phyloP scores from a whole-genome alignment of 2,329 filamentous ascomycete genomes.

The Graphilbum ipis-grandicollis region DNA sequence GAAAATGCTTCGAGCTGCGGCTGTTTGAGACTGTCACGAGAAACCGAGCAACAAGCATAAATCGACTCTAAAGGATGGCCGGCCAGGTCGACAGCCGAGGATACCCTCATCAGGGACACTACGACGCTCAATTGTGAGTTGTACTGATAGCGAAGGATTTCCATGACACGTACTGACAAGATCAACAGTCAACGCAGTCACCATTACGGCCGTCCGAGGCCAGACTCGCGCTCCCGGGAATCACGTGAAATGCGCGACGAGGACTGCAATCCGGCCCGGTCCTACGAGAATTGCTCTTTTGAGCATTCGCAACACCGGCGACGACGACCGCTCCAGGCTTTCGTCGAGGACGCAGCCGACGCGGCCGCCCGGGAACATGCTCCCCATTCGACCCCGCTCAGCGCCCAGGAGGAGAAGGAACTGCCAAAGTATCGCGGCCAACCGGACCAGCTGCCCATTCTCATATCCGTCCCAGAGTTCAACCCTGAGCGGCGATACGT shows the following conservation, averaged over 20 bases:
- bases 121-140: constrained; percentile 4
- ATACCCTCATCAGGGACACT: constrained; percentile 2
- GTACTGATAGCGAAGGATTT: background rate
- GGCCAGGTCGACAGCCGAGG: background rate
- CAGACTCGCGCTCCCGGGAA: background rate
- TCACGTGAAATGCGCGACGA: background rate
- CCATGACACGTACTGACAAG: too few relatives aligned
- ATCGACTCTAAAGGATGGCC: constrained; percentile 3
- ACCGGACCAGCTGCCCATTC: constrained; percentile 49
- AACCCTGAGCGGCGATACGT: constrained; percentile 51
- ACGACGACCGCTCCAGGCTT: constrained; percentile 39
- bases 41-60: too few relatives aligned
- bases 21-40: too few relatives aligned
- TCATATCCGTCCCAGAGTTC: constrained; percentile 42
- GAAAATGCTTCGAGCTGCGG: too few relatives aligned
- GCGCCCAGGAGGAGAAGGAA: constrained; percentile 23
- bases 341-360: constrained; percentile 50
- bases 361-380: constrained; percentile 46
- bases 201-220: too few relatives aligned
- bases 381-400: constrained; percentile 18
- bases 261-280: too few relatives aligned
- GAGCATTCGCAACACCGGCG: too few relatives aligned
- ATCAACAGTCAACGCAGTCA: too few relatives aligned
- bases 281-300: too few relatives aligned
- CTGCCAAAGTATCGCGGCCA: constrained; percentile 44